Base-by-base conservation (phyloP, 768 basidiomycete species). In the Russula ochroleuca region DNA sequence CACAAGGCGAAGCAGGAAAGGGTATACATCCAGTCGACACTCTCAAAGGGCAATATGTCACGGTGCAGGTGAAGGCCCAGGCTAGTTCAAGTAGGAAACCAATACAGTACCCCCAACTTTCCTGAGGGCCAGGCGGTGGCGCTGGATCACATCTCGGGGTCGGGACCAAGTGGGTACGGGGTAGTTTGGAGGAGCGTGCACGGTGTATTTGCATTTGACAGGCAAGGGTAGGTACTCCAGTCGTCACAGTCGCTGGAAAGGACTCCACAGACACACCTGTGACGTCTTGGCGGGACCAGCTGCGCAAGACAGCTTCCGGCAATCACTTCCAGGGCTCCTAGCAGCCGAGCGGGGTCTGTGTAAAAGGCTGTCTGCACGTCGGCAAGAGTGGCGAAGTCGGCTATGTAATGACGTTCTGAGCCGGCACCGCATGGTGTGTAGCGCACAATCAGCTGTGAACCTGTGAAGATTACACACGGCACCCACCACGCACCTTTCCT, bases 321-420 rank as follows among this genome's bases (percentile, higher is more conserved):
- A 45, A 5, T 21, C 48, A 23, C 31, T 57, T n/a, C 37, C 25
- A 28, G 40, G 1, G 8, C 17, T 3, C n/a, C 25, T 10, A 31
- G 19, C 13, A 35, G 41, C 40, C 23, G 40, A 28, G 23, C 54
- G 25, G 52, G 31, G n/a, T n/a, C 4, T 19, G n/a, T 37, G 37
- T 23, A 28, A 8, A 53, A 10, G 23, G 2, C 21, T 9, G 41
- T 31, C 28, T n/a, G 41, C 28, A 13, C 28, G 43, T 45, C 56
- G 37, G 56, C 19, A 21, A 31, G 40, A 21, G 54, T 31, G 54
- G 54, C 6, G 28, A 21, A n/a, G 41, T n/a, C 48, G 55, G 62
- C 62, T 51, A 31, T 48, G 45, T 48, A n/a, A 47, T 64, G 63
- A 59, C 63, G 58, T 49, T 55, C 35, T 21, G 35, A 6, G 43